Base-by-base conservation (phyloP, 768 basidiomycete species). In the Tricholoma flavovirens region DNA sequence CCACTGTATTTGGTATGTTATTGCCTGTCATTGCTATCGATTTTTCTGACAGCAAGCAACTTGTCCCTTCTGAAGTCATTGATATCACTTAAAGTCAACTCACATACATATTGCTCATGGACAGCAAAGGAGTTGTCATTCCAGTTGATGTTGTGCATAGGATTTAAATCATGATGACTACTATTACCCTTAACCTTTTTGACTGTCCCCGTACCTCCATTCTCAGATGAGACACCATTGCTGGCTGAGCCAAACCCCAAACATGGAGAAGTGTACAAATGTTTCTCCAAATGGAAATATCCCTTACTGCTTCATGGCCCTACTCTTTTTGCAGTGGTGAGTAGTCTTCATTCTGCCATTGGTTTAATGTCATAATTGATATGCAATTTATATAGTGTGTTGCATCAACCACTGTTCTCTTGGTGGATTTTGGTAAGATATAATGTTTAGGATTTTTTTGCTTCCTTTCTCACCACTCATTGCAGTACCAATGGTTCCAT, bases 231-330 rank as follows among this genome's bases (percentile, higher is more conserved):
- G 35, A 71, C 69, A 0, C 73, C 74, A 0, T 59, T 77, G 24
- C 66, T 77, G 17, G 40, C 55, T 3, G 17, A 58, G 15, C 53
- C 53, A 26, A 33, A 17, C 38, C 0, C 42, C 6, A 59, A 61
- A 17, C 74, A 71, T 50, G 64, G 73, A 26, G 62, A 62, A 6
- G 63, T 85, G 0, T 90, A 88, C 63, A 64, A 78, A 26, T 77
- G 83, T n/a, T 90, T 90, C 70, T 75, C 76, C 2, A 63, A 61
- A 3, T 5, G 61, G 26, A 72, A 65, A 5, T 76, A 80, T 29
- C 62, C 88, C 4, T 56, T 64, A 36, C 62, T 86, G 7, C 68
- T 88, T 3, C 73, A 80, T 15, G 83, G 83, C 55, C 88, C 85
- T 1, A 86, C 83, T 63, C 62, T 88, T 3, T 53, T 82, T 11